phyloP scores from a whole-genome alignment of 768 basidiomycete genomes.

The Pisolithus microcarpus region DNA sequence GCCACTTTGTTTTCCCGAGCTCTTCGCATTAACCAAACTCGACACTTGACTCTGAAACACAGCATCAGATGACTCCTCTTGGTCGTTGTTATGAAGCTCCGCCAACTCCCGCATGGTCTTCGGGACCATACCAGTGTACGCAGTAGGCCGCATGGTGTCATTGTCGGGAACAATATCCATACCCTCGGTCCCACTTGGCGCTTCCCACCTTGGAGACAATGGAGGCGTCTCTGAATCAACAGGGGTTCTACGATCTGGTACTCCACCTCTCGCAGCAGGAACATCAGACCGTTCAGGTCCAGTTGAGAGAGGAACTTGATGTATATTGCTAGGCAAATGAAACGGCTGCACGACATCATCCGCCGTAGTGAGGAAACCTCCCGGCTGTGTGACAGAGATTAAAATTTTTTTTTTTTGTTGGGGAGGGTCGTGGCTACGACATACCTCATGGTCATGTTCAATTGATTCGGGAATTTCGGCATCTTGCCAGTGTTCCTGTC shows the following conservation, averaged over 20 bases:
- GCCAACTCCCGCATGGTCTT: slow-evolving; percentile 65
- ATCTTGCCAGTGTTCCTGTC: slow-evolving; percentile 8
- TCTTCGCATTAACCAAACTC: background rate
- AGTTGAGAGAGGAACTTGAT: slow-evolving; percentile 11
- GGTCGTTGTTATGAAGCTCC: slow-evolving; percentile 29
- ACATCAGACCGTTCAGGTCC: slow-evolving; percentile 28
- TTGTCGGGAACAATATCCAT: background rate
- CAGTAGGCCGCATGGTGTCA: too few species aligned
- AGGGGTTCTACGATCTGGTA: slow-evolving; percentile 2
- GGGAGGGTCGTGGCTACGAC: slow-evolving; percentile 6
- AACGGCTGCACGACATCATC: slow-evolving; percentile 71
- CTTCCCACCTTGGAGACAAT: slow-evolving; percentile 9
- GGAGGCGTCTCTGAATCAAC: background rate
- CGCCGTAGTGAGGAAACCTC: slow-evolving; percentile 61
- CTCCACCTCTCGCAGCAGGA: slow-evolving; percentile 18
- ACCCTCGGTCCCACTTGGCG: slow-evolving; percentile 6
- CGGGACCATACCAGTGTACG: slow-evolving; percentile 23
- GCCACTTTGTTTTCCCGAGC: slow-evolving; percentile 2
- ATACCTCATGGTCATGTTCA: slow-evolving; percentile 15
- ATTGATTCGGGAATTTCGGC: slow-evolving; percentile 14
- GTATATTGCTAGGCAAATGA: slow-evolving; percentile 55
- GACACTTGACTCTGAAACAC: background rate
- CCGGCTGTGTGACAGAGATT: slow-evolving; percentile 27
- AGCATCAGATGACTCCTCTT: slow-evolving; percentile 1
- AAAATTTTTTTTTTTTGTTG: too few species aligned